Evolutionary conservation across 78 protist genomes (phyloP), one percentile per base, ranked within the genome.

Genomic region (Dictyostelium capitatum): DNA sequence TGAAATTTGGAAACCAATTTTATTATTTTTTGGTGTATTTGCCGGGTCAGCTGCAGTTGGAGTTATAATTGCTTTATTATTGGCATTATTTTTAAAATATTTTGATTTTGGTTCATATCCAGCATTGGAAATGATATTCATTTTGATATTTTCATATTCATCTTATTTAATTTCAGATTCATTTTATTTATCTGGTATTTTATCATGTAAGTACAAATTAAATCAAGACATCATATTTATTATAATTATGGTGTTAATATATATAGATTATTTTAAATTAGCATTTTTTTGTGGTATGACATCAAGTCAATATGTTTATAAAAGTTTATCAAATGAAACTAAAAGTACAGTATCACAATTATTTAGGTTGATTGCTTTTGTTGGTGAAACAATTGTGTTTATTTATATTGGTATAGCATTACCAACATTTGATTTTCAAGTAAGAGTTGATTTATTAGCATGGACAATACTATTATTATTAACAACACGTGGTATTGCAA

Each of bases 201-300:
- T 84, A 41, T 41, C 83, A 12, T 37, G 79, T 72, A 67, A 30
- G 75, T n/a, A n/a, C n/a, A 25, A 65, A 5, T 30, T n/a, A n/a
- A n/a, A n/a, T n/a, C n/a, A n/a, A n/a, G n/a, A n/a, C n/a, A n/a
- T n/a, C n/a, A 62, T 62, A 62, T 11, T 19, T 62, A 20, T 62
- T 19, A 19, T 6, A 17, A 17, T 11, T 19, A 62, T 62, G 10
- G 7, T n/a, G n/a, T n/a, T n/a, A n/a, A n/a, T n/a, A n/a, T n/a
- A n/a, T n/a, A n/a, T n/a, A n/a, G n/a, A n/a, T n/a, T n/a, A n/a
- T n/a, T n/a, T n/a, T n/a, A n/a, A n/a, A n/a, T n/a, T n/a, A n/a
- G 75, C 82, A 30, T 84, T 84, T 59, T 84, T 84, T 59, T 54
- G 92, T 74, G 92, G 92, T 19, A 75, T 84, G 2, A 57, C 82